Percentiles rank a stretch among this genome's conserved stretches.
Conservation (phyloP, 2,329 filamentous ascomycete genomes). For the Ophidiomyces ophidiicola region DNA sequence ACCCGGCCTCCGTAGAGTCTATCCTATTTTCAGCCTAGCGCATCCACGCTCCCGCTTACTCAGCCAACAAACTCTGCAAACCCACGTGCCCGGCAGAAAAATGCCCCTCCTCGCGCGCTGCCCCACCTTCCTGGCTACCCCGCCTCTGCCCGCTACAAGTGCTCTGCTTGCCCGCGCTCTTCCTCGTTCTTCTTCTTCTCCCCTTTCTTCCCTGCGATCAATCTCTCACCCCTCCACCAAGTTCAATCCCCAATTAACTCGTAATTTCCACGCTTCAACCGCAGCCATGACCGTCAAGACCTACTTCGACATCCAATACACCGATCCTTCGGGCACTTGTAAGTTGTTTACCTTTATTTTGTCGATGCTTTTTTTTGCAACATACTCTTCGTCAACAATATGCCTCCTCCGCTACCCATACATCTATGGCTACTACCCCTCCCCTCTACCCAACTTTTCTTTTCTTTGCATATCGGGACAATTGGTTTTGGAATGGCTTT, state of each 20-base stretch:
- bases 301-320: constrained; percentile 61
- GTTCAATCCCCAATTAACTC: constrained; percentile 22
- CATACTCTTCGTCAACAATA: constrained; percentile 2
- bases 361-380: neutral
- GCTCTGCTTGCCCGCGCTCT: constrained; percentile 11
- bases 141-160: constrained; percentile 11
- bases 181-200: constrained; percentile 18
- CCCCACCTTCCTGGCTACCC: constrained; percentile 18
- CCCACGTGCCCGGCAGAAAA: constrained; percentile 6
- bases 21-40: constrained; percentile 4
- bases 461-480: constrained; percentile 18
- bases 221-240: constrained; percentile 23
- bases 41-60: neutral
- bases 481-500: constrained; percentile 1
- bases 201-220: constrained; percentile 13
- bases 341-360: constrained; percentile 22
- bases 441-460: no score
- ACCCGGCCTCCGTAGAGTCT: constrained; percentile 3
- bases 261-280: constrained; percentile 52
- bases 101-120: constrained; percentile 18
- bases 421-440: neutral
- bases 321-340: constrained; percentile 42
- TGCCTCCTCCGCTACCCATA: neutral
- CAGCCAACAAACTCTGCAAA: neutral
- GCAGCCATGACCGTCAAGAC: constrained; percentile 64